Percentiles rank a stretch among this genome's conserved stretches.
Conservation (phyloP, 352 stramenopile genomes). For the Plasmopara viticola region DNA sequence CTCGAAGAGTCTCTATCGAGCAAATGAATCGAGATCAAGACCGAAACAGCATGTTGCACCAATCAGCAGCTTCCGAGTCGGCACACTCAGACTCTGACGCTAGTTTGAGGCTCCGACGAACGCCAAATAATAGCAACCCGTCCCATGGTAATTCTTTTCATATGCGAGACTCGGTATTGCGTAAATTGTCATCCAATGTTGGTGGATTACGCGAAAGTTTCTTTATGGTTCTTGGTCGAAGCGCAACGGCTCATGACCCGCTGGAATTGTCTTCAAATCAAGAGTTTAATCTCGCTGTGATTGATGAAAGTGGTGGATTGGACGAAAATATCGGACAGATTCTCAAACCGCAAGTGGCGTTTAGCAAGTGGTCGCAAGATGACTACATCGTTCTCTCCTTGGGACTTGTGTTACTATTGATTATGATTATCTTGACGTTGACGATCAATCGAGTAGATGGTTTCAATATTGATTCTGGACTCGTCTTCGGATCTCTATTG, state of each 20-base stretch:
- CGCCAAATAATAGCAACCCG: slow-evolving; percentile 32
- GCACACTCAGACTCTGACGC: slow-evolving; percentile 14
- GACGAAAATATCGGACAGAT: slow-evolving; percentile 54
- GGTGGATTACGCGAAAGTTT: slow-evolving; percentile 52
- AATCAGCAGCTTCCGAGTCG: slow-evolving; percentile 18
- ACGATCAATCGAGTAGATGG: slow-evolving; percentile 60
- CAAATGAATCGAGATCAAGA: slow-evolving; percentile 5
- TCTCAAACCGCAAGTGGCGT: slow-evolving; percentile 36
- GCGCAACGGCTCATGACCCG: slow-evolving; percentile 29
- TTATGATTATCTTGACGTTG: slow-evolving; percentile 36
- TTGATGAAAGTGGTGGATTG: slow-evolving; percentile 64
- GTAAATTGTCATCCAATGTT: slow-evolving; percentile 36
- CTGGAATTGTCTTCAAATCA: slow-evolving; percentile 57
- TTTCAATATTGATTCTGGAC: slow-evolving; percentile 69
- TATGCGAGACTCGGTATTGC: slow-evolving; percentile 28
- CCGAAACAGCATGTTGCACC: slow-evolving; percentile 2
- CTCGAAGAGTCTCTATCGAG: slow-evolving; percentile 25
- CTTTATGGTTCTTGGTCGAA: slow-evolving; percentile 35
- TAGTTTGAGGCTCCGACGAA: slow-evolving; percentile 27
- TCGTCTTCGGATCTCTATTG: slow-evolving; percentile 70
- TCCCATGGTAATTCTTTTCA: slow-evolving; percentile 8
- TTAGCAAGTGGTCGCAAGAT: slow-evolving; percentile 42
- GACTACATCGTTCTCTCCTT: slow-evolving; percentile 40
- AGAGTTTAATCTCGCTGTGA: slow-evolving; percentile 71
- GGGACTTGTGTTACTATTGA: slow-evolving; percentile 34